Evolutionary conservation across 345 rosid genomes (phyloP).

Genomic region (Salix viminalis): DNA sequence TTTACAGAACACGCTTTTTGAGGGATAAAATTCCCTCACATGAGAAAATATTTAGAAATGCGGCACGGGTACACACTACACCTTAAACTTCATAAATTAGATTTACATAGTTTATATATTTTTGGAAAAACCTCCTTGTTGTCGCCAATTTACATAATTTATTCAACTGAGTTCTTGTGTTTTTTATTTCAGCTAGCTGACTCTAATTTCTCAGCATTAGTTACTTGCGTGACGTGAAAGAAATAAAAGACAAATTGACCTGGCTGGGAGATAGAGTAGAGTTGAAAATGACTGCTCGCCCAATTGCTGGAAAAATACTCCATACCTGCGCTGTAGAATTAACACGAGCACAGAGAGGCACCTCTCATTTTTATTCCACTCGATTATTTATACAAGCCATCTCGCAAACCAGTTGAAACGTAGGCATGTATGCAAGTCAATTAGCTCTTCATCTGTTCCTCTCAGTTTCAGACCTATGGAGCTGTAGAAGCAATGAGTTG

Average conservation of each 20-base stretch:
- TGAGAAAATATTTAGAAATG: too few species aligned
- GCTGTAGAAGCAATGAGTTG: constrained; percentile 75
- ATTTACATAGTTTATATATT: too few species aligned
- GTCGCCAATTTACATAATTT: too few species aligned
- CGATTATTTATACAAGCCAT: not conserved
- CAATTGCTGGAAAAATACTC: not conserved
- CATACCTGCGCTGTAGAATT: not conserved
- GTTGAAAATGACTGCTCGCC: too few species aligned
- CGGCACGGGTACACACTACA: too few species aligned
- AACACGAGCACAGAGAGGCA: not conserved
- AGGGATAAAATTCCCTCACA: too few species aligned
- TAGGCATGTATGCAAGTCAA: not conserved
- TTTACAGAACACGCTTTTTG: too few species aligned
- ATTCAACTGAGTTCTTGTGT: too few species aligned
- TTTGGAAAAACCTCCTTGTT: too few species aligned
- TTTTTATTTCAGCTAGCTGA: too few species aligned
- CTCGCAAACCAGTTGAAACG: not conserved
- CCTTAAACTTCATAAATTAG: too few species aligned
- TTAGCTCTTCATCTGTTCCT: constrained; percentile 16
- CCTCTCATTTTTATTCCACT: not conserved
- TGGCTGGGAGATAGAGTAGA: not conserved
- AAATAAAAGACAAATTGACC: not conserved
- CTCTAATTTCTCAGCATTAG: too few species aligned
- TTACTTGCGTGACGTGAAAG: not conserved
- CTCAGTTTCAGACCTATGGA: constrained; percentile 40